Percentiles rank a stretch among this genome's conserved stretches.
Evolutionary conservation across 2,329 filamentous ascomycete genomes (phyloP).

Genomic region (Colletotrichum lini): DNA sequence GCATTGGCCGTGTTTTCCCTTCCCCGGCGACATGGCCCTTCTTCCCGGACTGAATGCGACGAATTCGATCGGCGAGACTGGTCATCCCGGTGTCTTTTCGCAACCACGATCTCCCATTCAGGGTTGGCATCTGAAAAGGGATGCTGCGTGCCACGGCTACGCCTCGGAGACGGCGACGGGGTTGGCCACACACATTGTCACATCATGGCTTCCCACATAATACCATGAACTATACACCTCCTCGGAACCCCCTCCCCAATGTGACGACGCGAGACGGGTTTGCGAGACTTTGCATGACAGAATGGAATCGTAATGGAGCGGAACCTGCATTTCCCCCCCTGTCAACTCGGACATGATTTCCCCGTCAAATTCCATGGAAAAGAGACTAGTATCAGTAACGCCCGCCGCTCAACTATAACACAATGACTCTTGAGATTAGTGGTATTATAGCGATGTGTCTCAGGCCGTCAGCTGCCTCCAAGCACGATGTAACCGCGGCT

Average conservation of each 20-base stretch:
- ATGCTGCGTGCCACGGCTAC: not conserved
- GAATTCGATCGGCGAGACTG: not conserved
- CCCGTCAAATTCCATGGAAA: not conserved
- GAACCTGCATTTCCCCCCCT: not conserved
- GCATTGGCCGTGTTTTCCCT: not conserved
- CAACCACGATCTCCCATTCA: not conserved
- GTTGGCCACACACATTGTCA: no score
- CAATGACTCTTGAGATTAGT: constrained; percentile 17
- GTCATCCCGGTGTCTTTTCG: no score
- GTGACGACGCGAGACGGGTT: not conserved
- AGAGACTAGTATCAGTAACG: not conserved
- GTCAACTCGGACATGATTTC: not conserved
- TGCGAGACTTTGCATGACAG: not conserved
- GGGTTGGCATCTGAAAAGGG: no score
- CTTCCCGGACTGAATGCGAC: not conserved
- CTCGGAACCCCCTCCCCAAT: not conserved
- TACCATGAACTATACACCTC: no score
- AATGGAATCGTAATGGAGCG: not conserved
- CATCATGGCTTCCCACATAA: no score
- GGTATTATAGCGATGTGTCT: constrained; percentile 13
- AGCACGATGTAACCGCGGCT: constrained; percentile 37
- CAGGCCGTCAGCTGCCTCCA: constrained; percentile 12
- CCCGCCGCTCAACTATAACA: not conserved
- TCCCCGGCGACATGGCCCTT: constrained; percentile 7
- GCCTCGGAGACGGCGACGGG: not conserved